Evolutionary conservation across 805 yeast genomes (phyloP), one percentile per base, ranked within the genome.

Genomic region (Metschnikowia gelsemii): DNA sequence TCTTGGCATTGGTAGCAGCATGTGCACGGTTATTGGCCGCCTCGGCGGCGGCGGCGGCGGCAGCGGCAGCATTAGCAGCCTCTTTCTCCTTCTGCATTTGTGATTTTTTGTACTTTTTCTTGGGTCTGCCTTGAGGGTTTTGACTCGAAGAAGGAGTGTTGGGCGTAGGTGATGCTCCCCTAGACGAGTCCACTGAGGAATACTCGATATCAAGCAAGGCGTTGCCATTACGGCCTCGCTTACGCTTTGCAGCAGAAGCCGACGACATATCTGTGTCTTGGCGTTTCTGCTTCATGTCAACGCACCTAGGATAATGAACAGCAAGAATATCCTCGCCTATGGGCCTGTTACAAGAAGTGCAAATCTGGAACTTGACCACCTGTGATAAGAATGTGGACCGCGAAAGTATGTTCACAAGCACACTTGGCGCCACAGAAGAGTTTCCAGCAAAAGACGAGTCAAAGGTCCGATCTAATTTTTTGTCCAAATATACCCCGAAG

Each of bases 51-150:
- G 67, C 66, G 0, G 71, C 70, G 2, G 74, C 73, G 0, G 73
- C 73, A 0, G 73, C 73, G 2, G 73, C 73, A 3, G 73, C 73
- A 46, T 65, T 65, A 17, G 74, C 75, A 2, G 73, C 74, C 44
- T 68, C 75, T 46, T 68, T 68, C 38, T 68, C 74, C 50, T 63
- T 66, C 47, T 70, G 73, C 32, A 68, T 62, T 43, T 70, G 72
- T 2, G 68, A 60, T 46, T 70, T 68, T 52, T 68, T 68, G 47
- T 70, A 68, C 49, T 70, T 70, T 54, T 70, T 68, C 57, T 69
- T 68, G 3, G 73, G 73, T 40, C 49, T 54, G 51, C 49, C 51
- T 14, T 48, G 48, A 28, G 45, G 43, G n/a, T 56, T 35, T 29
- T 46, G 44, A 4, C 44, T 26, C 4, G 49, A 39, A 30, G 54